Evolutionary conservation across 192 early-diverging fungal species (phyloP).

Genomic region (Mortierella claussenii): DNA sequence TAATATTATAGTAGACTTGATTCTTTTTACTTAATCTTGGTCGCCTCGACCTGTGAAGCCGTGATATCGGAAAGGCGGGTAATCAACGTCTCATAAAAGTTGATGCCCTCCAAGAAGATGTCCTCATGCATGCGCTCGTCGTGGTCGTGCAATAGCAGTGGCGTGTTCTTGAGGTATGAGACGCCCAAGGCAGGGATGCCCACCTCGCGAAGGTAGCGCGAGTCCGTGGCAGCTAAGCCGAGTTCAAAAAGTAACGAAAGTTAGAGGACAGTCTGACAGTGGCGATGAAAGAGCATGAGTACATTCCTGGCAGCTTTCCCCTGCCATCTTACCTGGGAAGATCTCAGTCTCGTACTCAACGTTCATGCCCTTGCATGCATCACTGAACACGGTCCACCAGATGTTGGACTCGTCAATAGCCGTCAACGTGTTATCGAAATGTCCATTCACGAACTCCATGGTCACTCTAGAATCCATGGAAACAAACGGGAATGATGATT

Average conservation of each 20-base stretch:
- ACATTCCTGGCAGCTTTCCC: neutral
- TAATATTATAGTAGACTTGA: no score
- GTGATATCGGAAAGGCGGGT: conserved; percentile 62
- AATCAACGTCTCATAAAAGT: conserved; percentile 77
- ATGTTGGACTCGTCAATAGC: conserved; percentile 67
- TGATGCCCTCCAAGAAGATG: conserved; percentile 76
- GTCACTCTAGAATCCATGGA: conserved; percentile 56
- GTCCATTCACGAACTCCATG: conserved; percentile 72
- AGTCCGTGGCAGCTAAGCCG: conserved; percentile 76
- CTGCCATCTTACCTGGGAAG: conserved; percentile 67
- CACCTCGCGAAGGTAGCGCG: conserved; percentile 77
- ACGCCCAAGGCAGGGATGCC: conserved; percentile 87
- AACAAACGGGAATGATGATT: neutral
- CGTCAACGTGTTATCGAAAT: conserved; percentile 67
- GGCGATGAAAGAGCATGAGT: neutral
- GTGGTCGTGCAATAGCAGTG: conserved; percentile 87
- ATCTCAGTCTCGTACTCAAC: conserved; percentile 75
- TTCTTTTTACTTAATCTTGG: conserved; percentile 28
- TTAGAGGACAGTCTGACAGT: neutral
- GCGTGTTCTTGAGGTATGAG: conserved; percentile 81
- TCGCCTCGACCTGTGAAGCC: conserved; percentile 39
- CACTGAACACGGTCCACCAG: conserved; percentile 74
- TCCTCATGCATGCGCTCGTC: conserved; percentile 86
- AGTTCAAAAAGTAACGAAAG: neutral
- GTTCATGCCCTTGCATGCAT: conserved; percentile 62